Base-by-base conservation (phyloP, 2,329 filamentous ascomycete genomes). In the Xylariaceae sp. region DNA sequence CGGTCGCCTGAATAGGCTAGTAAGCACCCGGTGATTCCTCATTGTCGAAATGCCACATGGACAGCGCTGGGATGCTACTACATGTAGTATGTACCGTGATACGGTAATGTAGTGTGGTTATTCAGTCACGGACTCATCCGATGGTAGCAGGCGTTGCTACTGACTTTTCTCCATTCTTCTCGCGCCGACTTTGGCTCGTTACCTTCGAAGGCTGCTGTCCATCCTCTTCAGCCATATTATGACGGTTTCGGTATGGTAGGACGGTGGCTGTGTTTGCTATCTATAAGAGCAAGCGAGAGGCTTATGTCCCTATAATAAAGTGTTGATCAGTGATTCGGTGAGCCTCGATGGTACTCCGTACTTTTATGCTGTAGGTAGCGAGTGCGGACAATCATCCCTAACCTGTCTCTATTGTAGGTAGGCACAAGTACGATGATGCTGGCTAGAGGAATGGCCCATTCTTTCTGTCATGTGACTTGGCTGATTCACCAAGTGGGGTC, bases 381-480 rank as follows among this genome's bases (percentile, higher is more conserved):
- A 12, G 32, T 34, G 5, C 32, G 6, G 32, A 3, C 6, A 34
- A 10, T 15, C 4, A 1, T 15, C 5, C 10, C 13, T 15, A 13
- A 34, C 32, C 10, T 34, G 13, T n/a, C n/a, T n/a, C n/a, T n/a
- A n/a, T 12, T 34, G 10, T 39, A 12, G 32, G 26, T 26, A n/a
- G n/a, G n/a, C n/a, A n/a, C 9, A 13, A 21, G 7, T 6, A 32
- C 22, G 32, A 10, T 10, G 32, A 34, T 15, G 16, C 10, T 30
- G 22, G 42, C 19, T 15, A 9, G 32, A 18, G 29, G 9, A 18
- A 43, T 16, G 18, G n/a, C 26, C 19, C 39, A 52, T 32, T 53
- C 56, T 47, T 56, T 26, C 39, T 16, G 26, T 57, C 57, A 59
- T 51, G 57, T 59, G 54, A 59, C 51, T 13, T 49, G 30, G 37